Evolutionary conservation across 106 monocot genomes (phyloP).

Genomic region (Dioscorea dumetorum): DNA sequence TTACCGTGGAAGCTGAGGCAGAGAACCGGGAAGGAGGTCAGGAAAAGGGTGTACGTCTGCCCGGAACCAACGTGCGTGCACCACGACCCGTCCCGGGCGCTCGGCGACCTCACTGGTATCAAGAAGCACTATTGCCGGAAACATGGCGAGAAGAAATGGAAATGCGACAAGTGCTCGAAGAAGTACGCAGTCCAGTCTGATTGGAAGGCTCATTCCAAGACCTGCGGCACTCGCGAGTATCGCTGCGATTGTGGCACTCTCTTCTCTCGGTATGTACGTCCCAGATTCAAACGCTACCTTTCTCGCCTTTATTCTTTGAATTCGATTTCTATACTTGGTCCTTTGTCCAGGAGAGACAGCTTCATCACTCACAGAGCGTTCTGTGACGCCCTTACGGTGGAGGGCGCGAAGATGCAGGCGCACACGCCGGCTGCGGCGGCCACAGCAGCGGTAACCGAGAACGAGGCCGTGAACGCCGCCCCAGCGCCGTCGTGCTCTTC

Average conservation of each 20-base stretch:
- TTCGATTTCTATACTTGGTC: background rate
- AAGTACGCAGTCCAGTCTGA: conserved; percentile 41
- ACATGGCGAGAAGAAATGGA: conserved; percentile 47
- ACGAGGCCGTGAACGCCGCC: conserved; percentile 1
- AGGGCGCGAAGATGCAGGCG: conserved; percentile 23
- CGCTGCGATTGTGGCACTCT: conserved; percentile 40
- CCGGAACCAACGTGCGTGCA: conserved; percentile 60
- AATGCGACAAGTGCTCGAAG: conserved; percentile 52
- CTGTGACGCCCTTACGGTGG: conserved; percentile 43
- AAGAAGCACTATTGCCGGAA: conserved; percentile 42
- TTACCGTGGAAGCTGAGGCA: conserved; percentile 67
- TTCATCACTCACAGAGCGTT: conserved; percentile 41
- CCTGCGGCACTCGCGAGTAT: conserved; percentile 35
- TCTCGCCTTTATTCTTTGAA: background rate
- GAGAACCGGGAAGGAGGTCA: conserved; percentile 35
- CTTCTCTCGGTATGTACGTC: conserved; percentile 15
- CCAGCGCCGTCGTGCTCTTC: background rate
- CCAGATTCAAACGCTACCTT: too few relatives aligned
- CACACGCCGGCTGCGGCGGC: background rate
- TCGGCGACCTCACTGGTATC: conserved; percentile 47
- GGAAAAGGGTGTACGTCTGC: conserved; percentile 59
- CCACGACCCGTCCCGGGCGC: conserved; percentile 53
- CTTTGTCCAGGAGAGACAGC: conserved; percentile 26
- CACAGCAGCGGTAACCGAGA: background rate
- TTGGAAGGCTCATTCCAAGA: conserved; percentile 39